Evolutionary conservation across 768 basidiomycete species (phyloP), one percentile per base, ranked within the genome.

Genomic region (Sarcomyxa edulis): DNA sequence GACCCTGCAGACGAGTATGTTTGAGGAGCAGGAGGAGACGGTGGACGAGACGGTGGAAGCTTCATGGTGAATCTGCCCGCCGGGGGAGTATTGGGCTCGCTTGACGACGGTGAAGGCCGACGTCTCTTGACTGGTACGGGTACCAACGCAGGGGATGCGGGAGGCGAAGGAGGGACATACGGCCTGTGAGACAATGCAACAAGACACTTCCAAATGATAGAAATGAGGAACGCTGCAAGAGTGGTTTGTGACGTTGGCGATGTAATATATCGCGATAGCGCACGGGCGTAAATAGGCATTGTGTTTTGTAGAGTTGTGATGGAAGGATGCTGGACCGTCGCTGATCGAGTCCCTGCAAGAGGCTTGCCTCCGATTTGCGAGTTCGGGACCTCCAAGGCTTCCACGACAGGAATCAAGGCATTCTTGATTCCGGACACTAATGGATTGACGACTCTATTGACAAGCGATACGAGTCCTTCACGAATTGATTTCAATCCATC

Each of bases 151-250:
- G 71, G 72, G 3, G 69, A 65, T 6, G 65, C 55, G 1, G 71
- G 60, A 3, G 68, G 62, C 7, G 67, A 60, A 5, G 59, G 53
- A 7, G 61, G 58, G 3, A 55, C 47, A 32, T 65, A 59, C 9
- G 66, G 62, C n/a, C 88, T 75, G 54, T 84, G 71, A 8, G 83
- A 69, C 21, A 90, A 52, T 15, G 84, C 81, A 19, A 88, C 76
- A 36, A 89, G 65, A 6, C 74, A 78, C 15, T 75, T 79, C 87
- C 88, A 91, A 2, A 85, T 60, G 1, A 85, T 56, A 12, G 77
- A 78, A 48, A 89, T 87, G 45, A 86, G 68, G 47, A 88, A 71
- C 3, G 80, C 75, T 1, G 84, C 84, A 11, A 89, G 66, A 1
- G 69, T 60, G 11, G 74, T 61, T 47, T 91, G 82, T 0, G 81